Evolutionary conservation across 768 basidiomycete species (phyloP), one percentile per base, ranked within the genome.

Genomic region (Xerocomellus intermedius): DNA sequence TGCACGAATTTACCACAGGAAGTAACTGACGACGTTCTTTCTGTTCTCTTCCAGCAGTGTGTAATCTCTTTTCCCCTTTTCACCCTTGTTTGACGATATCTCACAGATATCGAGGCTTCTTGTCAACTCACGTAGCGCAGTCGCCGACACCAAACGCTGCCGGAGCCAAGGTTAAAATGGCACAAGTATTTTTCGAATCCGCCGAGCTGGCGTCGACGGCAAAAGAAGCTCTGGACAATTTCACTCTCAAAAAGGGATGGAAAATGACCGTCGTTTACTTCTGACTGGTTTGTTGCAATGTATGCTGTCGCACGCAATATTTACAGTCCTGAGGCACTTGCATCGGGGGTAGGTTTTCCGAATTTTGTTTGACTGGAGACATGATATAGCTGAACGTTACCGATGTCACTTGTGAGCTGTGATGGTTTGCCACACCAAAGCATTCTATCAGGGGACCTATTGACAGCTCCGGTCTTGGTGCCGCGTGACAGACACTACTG

Each of bases 1-100:
- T 91, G 90, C 72, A 86, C 89, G 52, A 95, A 95, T 71, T 77
- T 98, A 21, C 94, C 94, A 0, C 84, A 89, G 68, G 94, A 97
- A 70, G 91, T 94, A 44, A 92, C 89, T 28, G 86, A 91, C 61
- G 87, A 89, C 56, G 88, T 94, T 30, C 79, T 98, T 26, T 82
- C 85, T 4, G 90, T 94, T 17, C 74, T 97, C 17, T 96, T 96
- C 77, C 89, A 94, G 72, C 91, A 94, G 94, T 95, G 65, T 54
- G 94, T 84, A 3, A 42, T 59, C 22, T 36, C 58, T 21, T 51
- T 17, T 4, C 17, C n/a, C 50, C 12, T 13, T 28, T 33, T 21
- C 14, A 10, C 51, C 22, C 22, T 32, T 39, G 32, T 19, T 26
- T 55, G 46, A 52, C 41, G 3, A 13, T 57, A 42, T 52, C 42